Evolutionary conservation across 345 rosid genomes (phyloP), one percentile per base, ranked within the genome.

Genomic region (Camelina laxa): DNA sequence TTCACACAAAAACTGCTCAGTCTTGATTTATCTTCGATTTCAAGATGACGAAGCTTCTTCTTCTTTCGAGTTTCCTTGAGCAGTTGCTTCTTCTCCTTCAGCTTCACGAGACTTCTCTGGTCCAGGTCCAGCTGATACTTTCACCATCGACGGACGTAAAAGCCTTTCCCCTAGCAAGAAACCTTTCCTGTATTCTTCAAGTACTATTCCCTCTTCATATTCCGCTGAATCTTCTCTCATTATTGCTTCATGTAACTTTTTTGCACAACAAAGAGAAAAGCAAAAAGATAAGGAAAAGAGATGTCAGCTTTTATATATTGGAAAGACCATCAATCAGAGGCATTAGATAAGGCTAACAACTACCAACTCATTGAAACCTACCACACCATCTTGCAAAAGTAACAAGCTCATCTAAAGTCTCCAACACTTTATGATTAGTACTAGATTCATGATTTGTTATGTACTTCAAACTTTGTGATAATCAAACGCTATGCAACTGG

Each of bases 81-180:
- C 67, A 13, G 59, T 45, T 6, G 45, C 72, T 22, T 35, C 87
- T 74, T 73, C 87, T 80, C 24, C 84, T 10, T 76, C 62, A 65
- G 81, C 67, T 72, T 87, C 87, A 57, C 74, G 74, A 1, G 84
- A 63, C 74, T 84, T 88, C 36, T 79, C 89, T 36, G 96, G 97
- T 36, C 97, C 97, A 2, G 97, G 97, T 75, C 97, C 97, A n/a
- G 99, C 92, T 0, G 99, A 94, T 38, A 94, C 99, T 80, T 94
- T 88, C 77, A 91, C 99, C 99, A 94, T 94, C 19, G 99, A 83
- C 19, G 97, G 96, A 20, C 99, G 92, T 80, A 94, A 57, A 17
- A 94, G 92, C 82, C 95, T 84, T 31, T 91, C 95, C 0, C 96
- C 97, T 1, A 94, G 85, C 83, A 83, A 81, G 83, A 87, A 95